Evolutionary conservation across 306 rosid species (phyloP).

Genomic region (Acacia melanoxylon): DNA sequence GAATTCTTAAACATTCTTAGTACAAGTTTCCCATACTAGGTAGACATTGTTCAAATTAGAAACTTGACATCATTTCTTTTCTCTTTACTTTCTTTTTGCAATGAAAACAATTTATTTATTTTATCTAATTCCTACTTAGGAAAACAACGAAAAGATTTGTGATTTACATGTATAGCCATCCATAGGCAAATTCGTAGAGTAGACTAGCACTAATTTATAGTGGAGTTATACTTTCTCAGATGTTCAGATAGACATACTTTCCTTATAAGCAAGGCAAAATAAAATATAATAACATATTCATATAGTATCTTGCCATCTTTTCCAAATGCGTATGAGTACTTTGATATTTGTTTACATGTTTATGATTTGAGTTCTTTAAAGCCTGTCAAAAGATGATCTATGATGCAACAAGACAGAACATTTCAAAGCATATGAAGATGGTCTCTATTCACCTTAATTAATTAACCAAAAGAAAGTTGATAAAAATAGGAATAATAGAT

Average conservation of each 20-base stretch:
- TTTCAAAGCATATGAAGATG: not conserved
- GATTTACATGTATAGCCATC: not conserved
- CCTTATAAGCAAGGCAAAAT: not conserved
- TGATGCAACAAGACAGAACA: not conserved
- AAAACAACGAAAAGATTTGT: not conserved
- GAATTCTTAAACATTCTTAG: not conserved
- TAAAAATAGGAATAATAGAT: not conserved
- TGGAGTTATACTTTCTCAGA: not conserved
- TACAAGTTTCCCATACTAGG: not conserved
- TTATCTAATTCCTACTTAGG: not conserved
- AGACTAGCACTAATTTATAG: not conserved
- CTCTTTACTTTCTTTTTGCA: not conserved
- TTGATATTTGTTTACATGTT: not conserved
- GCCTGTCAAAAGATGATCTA: not conserved
- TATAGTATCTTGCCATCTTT: not conserved
- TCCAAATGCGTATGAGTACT: not conserved
- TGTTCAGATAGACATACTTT: not conserved
- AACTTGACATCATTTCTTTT: not conserved
- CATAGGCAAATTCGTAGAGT: not conserved
- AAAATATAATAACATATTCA: not conserved
- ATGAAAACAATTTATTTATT: not conserved
- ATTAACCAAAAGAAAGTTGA: not conserved
- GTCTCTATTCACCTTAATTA: not conserved
- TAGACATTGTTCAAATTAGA: not conserved
- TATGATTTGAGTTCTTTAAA: not conserved